A percentile compares a stretch with the other conserved stretches of the same genome.
Conservation (phyloP, 2,329 filamentous ascomycete genomes). For the Alternaria viburni region DNA sequence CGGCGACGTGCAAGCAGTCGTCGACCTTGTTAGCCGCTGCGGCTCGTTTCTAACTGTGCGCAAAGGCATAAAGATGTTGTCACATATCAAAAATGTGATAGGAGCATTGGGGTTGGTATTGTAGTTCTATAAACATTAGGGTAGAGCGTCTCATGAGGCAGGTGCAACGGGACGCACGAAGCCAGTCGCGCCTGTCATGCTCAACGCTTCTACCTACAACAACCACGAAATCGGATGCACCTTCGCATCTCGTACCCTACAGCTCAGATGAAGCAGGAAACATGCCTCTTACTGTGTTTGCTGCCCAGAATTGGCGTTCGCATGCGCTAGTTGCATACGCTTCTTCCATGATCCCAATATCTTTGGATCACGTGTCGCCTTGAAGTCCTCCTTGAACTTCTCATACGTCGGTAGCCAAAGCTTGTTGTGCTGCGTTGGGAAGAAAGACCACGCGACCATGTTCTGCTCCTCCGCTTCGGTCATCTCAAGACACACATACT, state of each 20-base stretch:
- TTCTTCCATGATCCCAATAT: not conserved
- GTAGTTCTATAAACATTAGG: not conserved
- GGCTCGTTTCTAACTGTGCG: constrained; percentile 51
- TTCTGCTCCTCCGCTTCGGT: not conserved
- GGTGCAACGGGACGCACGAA: not conserved
- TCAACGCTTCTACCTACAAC: not conserved
- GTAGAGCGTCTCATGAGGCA: not conserved
- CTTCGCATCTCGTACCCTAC: not conserved
- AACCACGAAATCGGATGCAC: not conserved
- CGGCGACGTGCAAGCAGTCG: not conserved
- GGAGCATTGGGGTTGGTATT: not conserved
- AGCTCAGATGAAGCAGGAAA: not conserved
- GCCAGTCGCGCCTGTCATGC: not conserved
- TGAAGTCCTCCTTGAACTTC: not conserved
- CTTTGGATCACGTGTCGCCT: not conserved
- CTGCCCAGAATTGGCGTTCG: not conserved
- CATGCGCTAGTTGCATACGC: not conserved
- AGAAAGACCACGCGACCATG: not conserved
- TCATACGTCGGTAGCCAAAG: not conserved
- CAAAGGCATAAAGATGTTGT: constrained; percentile 10
- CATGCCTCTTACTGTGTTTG: not conserved
- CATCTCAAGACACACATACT: not conserved
- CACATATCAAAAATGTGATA: not conserved
- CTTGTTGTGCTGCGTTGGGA: not conserved
- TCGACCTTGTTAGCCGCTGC: constrained; percentile 7